Evolutionary conservation across 495 filamentous ascomycete genomes (phyloP).

Genomic region (Daldinia loculata): DNA sequence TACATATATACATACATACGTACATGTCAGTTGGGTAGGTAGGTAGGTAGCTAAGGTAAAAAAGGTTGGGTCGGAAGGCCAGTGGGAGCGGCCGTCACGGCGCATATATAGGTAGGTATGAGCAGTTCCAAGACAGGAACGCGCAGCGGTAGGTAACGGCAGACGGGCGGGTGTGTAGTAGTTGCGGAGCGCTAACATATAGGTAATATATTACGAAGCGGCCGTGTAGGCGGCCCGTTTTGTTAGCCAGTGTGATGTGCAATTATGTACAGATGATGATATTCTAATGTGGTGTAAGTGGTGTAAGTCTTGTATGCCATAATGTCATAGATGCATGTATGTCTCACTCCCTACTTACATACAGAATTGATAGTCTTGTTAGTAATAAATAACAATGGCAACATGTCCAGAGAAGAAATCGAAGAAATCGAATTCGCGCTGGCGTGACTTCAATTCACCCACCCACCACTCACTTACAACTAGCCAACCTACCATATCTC

Average conservation of each 20-base stretch:
- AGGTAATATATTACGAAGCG: conserved; percentile 33
- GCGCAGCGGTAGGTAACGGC: conserved; percentile 31
- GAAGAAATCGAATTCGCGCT: too few relatives aligned
- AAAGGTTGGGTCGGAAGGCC: conserved; percentile 10
- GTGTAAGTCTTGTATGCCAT: conserved; percentile 17
- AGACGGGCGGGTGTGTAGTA: conserved; percentile 13
- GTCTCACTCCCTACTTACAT: conserved; percentile 2
- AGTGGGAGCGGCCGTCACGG: conserved; percentile 32
- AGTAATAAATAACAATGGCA: too few relatives aligned
- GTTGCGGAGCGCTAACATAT: conserved; percentile 18
- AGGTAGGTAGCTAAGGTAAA: neutral
- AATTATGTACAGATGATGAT: neutral
- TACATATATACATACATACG: neutral
- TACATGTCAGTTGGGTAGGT: neutral
- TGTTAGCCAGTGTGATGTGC: too few relatives aligned
- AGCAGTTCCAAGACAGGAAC: conserved; percentile 36
- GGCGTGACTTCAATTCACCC: too few relatives aligned
- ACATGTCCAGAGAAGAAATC: too few relatives aligned
- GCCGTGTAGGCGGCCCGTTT: conserved; percentile 10
- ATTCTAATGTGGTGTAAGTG: neutral
- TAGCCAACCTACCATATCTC: too few relatives aligned
- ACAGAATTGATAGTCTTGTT: neutral
- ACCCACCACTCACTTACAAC: too few relatives aligned
- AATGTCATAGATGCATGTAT: neutral
- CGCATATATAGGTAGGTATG: conserved; percentile 43